A percentile compares a stretch with the other conserved stretches of the same genome.
phyloP scores from a whole-genome alignment of 1,284 basidiomycete genomes.

The Baeospora myosura region DNA sequence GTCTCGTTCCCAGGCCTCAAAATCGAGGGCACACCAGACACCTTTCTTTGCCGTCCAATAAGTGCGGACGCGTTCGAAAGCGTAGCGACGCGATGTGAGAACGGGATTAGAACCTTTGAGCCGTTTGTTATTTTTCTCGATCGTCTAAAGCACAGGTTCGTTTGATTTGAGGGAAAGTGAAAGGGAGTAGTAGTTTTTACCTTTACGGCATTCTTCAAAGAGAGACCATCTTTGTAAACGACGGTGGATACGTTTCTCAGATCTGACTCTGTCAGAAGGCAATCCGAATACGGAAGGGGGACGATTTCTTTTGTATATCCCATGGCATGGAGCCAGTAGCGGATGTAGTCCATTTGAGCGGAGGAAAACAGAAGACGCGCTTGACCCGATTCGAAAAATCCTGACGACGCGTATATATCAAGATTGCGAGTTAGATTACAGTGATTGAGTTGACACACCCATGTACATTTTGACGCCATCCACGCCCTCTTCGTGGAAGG shows the following conservation, averaged over 20 bases:
- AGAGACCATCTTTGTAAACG: constrained; percentile 45
- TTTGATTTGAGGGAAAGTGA: background rate
- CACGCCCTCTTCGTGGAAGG: constrained; percentile 54
- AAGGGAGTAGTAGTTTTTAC: constrained; percentile 24
- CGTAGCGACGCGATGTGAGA: constrained; percentile 47
- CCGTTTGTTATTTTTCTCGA: constrained; percentile 72
- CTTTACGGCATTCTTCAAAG: constrained; percentile 53
- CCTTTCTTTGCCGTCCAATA: constrained; percentile 56
- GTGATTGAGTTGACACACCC: constrained; percentile 34
- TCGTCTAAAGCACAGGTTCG: constrained; percentile 34
- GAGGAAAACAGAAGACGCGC: constrained; percentile 72
- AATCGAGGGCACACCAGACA: constrained; percentile 69
- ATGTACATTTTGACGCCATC: constrained; percentile 65
- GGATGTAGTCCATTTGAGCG: constrained; percentile 75
- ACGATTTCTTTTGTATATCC: constrained; percentile 56
- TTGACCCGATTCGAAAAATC: constrained; percentile 58
- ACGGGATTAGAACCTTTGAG: constrained; percentile 53
- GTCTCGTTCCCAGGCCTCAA: constrained; percentile 74
- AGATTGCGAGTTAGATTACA: background rate
- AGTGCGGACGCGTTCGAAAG: constrained; percentile 61
- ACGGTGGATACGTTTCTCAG: constrained; percentile 51
- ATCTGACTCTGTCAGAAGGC: constrained; percentile 49
- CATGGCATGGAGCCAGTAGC: constrained; percentile 78
- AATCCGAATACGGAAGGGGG: constrained; percentile 67
- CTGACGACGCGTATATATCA: constrained; percentile 21